Conservation (phyloP, 257 asterid genomes). For the Lantana camara region DNA sequence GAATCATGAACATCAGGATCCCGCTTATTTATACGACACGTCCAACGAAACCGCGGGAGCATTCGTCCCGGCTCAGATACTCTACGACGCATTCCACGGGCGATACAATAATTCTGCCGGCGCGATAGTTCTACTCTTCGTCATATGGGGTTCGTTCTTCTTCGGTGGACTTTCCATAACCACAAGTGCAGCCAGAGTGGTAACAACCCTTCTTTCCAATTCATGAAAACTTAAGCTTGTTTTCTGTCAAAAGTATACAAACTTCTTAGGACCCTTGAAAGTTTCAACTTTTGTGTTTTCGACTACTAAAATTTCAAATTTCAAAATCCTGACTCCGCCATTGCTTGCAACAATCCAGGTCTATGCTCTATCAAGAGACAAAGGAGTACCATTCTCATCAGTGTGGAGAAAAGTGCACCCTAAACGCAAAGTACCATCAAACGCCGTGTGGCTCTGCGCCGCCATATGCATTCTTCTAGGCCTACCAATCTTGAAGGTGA, state of each 20-base stretch:
- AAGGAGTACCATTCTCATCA: slow-evolving; percentile 50
- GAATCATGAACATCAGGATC: slow-evolving; percentile 23
- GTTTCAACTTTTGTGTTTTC: too few relatives aligned
- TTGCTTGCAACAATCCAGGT: slow-evolving; percentile 32
- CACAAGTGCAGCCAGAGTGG: slow-evolving; percentile 55
- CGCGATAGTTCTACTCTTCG: slow-evolving; percentile 34
- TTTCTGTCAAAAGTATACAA: too few relatives aligned
- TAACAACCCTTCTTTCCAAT: background rate
- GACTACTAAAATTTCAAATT: too few relatives aligned
- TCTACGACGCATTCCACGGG: slow-evolving; percentile 48
- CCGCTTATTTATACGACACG: slow-evolving; percentile 33
- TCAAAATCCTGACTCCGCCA: too few relatives aligned
- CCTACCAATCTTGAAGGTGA: slow-evolving; percentile 46
- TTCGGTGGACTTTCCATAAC: slow-evolving; percentile 50
- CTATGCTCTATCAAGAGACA: slow-evolving; percentile 54
- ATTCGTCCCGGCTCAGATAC: slow-evolving; percentile 49
- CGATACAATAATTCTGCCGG: slow-evolving; percentile 34
- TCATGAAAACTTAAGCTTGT: background rate
- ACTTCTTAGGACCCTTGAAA: too few relatives aligned
- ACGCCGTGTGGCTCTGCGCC: slow-evolving; percentile 56
- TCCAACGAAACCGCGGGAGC: slow-evolving; percentile 46
- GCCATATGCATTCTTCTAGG: slow-evolving; percentile 44
- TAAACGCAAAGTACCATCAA: slow-evolving; percentile 44
- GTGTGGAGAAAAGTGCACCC: slow-evolving; percentile 43
- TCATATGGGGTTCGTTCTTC: slow-evolving; percentile 56